Evolutionary conservation across 225 moss, liverwort and hornwort species (phyloP), one percentile per base, ranked within the genome.

Genomic region (Lunularia cruciata): DNA sequence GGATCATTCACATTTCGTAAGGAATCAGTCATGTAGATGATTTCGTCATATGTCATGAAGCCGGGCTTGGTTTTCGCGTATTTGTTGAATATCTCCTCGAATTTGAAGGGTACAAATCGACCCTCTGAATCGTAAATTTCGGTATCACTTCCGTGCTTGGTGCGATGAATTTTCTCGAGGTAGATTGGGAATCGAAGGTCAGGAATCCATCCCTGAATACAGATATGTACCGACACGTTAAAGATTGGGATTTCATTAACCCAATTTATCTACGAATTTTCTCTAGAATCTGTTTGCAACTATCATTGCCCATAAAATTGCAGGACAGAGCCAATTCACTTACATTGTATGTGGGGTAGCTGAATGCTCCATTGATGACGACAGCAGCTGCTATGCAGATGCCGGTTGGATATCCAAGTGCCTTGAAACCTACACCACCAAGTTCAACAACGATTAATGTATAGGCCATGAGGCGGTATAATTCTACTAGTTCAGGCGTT

Each of bases 101-200:
- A 94, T 52, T 94, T 93, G 23, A 60, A 26, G 0, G 93, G 93
- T 38, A 88, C 85, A 45, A 91, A 88, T 83, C 88, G 83, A 65
- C 88, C 91, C 82, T 88, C 88, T 7, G 86, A 76, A 28, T 91
- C 88, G 61, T 91, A 88, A 20, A 86, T 63, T 73, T 79, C 83
- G 31, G 88, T 78, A 59, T 86, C 91, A 76, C 88, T 91, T 13
- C 83, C 91, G 32, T 91, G 91, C 71, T 88, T 91, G 19, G 73
- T 81, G 52, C 53, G 74, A 73, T 91, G 88, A 16, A 91, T 80
- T 38, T 91, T 91, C 34, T 69, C 82, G 8, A 86, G 74, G 37
- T 88, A 80, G 42, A 91, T 90, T 19, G 84, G 84, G 34, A 93
- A 88, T 36, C 78, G 23, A 0, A 53, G 85, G 22, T 81, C 82